Evolutionary conservation across 352 stramenopile species (phyloP), one percentile per base, ranked within the genome.

Genomic region (Poterioochromonas sp.): DNA sequence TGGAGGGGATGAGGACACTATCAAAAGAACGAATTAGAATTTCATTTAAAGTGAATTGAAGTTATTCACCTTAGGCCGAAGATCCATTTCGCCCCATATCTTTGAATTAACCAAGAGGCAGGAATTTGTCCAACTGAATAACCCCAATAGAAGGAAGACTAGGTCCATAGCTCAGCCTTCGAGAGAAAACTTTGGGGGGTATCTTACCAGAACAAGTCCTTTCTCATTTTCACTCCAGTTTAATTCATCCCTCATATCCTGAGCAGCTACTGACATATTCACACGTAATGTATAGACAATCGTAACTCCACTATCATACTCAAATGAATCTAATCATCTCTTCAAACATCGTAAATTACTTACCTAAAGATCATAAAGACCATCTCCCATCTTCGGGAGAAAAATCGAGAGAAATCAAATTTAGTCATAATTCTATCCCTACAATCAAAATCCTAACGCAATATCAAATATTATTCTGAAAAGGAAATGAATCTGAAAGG

Each of bases 161-260:
- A 58, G 47, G 15, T 26, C 47, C 15, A 58, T 26, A 26, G 47
- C 26, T 58, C 26, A 15, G 47, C 15, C 47, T 15, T 58, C 47
- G 26, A 26, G 26, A 58, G 26, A 58, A 26, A 58, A 58, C 47
- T 26, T 26, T 58, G 47, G 15, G 15, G 15, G 26, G 15, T 26
- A 26, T 26, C 47, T 58, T 58, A 58, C 47, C 47, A 68, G 58
- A 15, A 68, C 58, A 32, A 71, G 62, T 43, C 62, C 62, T 32
- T 71, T 71, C 34, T 71, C 5, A n/a, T 8, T 71, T 71, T 71
- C 62, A 43, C 11, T 41, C 62, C 62, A 71, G 40, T 71, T 29
- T 8, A 71, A 32, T n/a, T 71, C 62, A 49, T 71, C 62, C 20
- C 35, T 43, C 62, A 71, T 71, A 41, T 43, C 2, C n/a, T 71